Evolutionary conservation across 768 basidiomycete species (phyloP).

Genomic region (Russula vinacea): DNA sequence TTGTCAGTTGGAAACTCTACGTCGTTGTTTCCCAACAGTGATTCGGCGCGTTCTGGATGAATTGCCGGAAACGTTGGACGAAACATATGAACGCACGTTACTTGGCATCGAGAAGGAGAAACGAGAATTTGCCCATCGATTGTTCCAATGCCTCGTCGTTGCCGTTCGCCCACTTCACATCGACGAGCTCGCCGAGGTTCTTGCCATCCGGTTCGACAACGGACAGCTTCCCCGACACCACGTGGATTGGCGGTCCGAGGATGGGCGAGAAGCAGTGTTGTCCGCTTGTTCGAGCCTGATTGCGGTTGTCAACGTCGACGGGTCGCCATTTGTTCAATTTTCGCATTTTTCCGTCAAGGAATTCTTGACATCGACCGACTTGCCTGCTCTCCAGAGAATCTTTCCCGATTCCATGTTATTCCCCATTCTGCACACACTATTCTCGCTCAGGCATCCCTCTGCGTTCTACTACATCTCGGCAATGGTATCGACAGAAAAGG

Average conservation of each 20-base stretch:
- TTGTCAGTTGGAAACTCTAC: conserved; percentile 14
- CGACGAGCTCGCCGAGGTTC: conserved; percentile 14
- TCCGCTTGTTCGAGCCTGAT: conserved; percentile 13
- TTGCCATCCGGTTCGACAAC: conserved; percentile 7
- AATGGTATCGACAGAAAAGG: neutral
- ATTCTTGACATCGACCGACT: conserved; percentile 15
- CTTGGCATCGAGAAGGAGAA: conserved; percentile 3
- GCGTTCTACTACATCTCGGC: conserved; percentile 4
- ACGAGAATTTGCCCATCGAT: conserved; percentile 4
- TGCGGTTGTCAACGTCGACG: neutral
- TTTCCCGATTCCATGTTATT: conserved; percentile 8
- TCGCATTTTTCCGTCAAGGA: conserved; percentile 25
- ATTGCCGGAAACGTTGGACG: conserved; percentile 11
- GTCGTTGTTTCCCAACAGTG: neutral
- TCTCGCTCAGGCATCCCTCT: conserved; percentile 10
- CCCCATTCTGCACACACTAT: conserved; percentile 5
- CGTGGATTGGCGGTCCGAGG: conserved; percentile 1
- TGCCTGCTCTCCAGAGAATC: neutral
- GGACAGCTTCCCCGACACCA: neutral
- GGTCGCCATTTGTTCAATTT: conserved; percentile 13
- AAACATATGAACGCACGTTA: conserved; percentile 9
- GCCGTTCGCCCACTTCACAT: conserved; percentile 1
- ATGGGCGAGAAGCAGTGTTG: conserved; percentile 7
- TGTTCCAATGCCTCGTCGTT: conserved; percentile 3
- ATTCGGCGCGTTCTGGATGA: conserved; percentile 1